phyloP scores from a whole-genome alignment of 768 basidiomycete species.

The Atractiella rhizophila region DNA sequence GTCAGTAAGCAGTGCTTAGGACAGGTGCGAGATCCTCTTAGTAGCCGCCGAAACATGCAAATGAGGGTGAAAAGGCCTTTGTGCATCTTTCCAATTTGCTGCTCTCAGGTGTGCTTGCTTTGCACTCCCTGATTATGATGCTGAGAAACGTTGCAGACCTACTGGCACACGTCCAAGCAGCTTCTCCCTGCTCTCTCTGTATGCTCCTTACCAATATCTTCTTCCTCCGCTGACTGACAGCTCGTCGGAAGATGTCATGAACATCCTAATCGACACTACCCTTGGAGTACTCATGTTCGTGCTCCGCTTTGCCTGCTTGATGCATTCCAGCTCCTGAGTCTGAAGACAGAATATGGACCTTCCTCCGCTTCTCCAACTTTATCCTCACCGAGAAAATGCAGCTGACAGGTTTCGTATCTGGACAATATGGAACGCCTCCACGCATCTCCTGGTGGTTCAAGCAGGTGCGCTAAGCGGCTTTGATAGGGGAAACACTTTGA shows the following conservation, averaged over 20 bases:
- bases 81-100: neutral
- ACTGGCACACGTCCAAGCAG: conserved; percentile 39
- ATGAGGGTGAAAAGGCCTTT: conserved; percentile 2
- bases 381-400: conserved; percentile 38
- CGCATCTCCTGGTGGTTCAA: conserved; percentile 43
- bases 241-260: conserved; percentile 48
- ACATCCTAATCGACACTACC: conserved; percentile 75
- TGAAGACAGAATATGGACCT: neutral
- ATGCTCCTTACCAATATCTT: neutral
- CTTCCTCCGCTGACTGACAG: neutral
- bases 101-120: neutral
- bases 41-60: conserved; percentile 48
- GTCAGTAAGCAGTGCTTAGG: conserved; percentile 34
- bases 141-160: conserved; percentile 35
- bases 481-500: neutral
- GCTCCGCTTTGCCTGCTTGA: conserved; percentile 53
- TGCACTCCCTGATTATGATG: neutral
- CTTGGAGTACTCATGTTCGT: conserved; percentile 61
- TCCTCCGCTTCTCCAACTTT: conserved; percentile 29
- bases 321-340: conserved; percentile 18
- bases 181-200: conserved; percentile 47
- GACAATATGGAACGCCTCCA: conserved; percentile 70
- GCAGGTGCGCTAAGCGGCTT: conserved; percentile 31
- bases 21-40: conserved; percentile 37
- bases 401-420: conserved; percentile 56